Base-by-base conservation (phyloP, 1,284 basidiomycete genomes). In the Rhodotorula mucilaginosa region DNA sequence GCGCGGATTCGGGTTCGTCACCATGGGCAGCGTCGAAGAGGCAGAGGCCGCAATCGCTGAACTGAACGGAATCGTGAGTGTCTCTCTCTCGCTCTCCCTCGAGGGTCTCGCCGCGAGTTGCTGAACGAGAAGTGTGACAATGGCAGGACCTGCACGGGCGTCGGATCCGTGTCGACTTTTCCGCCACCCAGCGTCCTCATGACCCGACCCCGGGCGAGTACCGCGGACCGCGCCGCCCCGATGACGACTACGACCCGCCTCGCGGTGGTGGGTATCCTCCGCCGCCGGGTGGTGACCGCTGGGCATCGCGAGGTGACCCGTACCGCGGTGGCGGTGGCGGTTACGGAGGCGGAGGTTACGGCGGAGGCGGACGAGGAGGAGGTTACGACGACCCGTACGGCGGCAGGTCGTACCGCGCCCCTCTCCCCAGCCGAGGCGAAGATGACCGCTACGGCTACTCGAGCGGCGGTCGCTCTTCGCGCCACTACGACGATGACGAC, bases 181-280 rank as follows among this genome's bases (percentile, higher is more conserved):
- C 93, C 1, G 91, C 96, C 57, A 99, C 97, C 7, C 88, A 90
- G 74, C 88, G 91, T 67, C 90, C 96, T 39, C 96, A 99, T 82
- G 89, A 91, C 21, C 93, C 97, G 16, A 99, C 96, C 21, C 96
- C 97, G 6, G 96, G 96, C 74, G 92, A 97, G 83, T 99, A 99
- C 83, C 95, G 95, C 90, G 93, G 94, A 23, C 90, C 92, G 78
- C 89, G 90, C 76, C 89, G 91, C 58, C 85, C 87, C 71, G 83
- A 81, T 44, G 69, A 78, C 47, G 47, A 61, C 61, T 59, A 61
- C 51, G 59, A 23, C 15, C 47, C 26, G 12, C 60, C 60, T 18
- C 60, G 26, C 1, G 59, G 47, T 29, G 47, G 26, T 7, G n/a
- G 39, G 3, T 61, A 61, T 31, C 47, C 47, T 31, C 23, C 23